phyloP scores from a whole-genome alignment of 768 basidiomycete genomes.

The Rossbeevera mucosa region DNA sequence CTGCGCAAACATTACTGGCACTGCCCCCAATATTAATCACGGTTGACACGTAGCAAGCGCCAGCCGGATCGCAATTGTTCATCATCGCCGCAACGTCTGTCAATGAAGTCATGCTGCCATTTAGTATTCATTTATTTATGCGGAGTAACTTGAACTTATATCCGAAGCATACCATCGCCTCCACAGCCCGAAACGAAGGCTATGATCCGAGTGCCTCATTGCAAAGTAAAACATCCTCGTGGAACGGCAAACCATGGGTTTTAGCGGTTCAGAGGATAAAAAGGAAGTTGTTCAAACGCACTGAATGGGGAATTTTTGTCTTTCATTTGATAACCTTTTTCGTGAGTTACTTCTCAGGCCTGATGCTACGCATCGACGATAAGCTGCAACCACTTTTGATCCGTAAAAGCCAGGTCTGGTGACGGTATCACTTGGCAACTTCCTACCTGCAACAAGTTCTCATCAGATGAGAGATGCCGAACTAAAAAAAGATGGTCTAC shows the following conservation, averaged over 20 bases:
- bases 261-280: not conserved
- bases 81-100: constrained; percentile 2
- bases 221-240: constrained; percentile 1
- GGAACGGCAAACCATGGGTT: not conserved
- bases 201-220: not conserved
- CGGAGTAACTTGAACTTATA: not conserved
- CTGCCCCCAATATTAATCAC: constrained; percentile 1
- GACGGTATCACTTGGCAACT: not conserved
- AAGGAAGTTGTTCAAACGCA: not conserved
- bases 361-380: too few species aligned
- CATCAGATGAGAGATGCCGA: not conserved
- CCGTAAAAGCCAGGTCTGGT: not conserved
- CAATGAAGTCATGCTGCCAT: not conserved
- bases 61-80: not conserved
- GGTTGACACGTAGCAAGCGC: constrained; percentile 2
- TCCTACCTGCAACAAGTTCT: not conserved
- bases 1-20: not conserved
- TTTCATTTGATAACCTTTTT: not conserved
- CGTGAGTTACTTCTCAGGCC: not conserved
- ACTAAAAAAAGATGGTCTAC: not conserved
- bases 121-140: not conserved
- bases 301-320: not conserved
- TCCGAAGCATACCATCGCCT: not conserved
- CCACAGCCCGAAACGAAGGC: not conserved
- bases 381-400: too few species aligned